Percentiles rank a stretch among this genome's conserved stretches.
Conservation (phyloP, 345 rosid genomes). For the Heritiera fomes region DNA sequence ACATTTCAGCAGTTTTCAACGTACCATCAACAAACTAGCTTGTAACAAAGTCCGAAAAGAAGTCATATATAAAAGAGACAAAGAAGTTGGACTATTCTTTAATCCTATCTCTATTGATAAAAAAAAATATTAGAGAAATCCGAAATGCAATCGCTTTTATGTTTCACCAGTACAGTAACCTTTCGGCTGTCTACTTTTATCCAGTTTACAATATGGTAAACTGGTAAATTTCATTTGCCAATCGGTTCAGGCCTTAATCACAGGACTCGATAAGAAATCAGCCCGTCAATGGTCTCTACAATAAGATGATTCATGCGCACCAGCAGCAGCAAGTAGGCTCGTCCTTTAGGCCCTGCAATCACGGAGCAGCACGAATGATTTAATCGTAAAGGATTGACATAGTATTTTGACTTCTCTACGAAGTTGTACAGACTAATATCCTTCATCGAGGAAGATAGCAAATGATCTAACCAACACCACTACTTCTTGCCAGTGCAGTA, state of each 20-base stretch:
- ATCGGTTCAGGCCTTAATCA: not conserved
- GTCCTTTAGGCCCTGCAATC: slow-evolving; percentile 60
- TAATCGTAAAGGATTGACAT: not conserved
- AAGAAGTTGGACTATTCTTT: not conserved
- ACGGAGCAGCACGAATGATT: not conserved
- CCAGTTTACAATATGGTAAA: not conserved
- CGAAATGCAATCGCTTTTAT: too few species aligned
- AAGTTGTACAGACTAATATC: too few species aligned
- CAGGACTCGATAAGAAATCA: slow-evolving; percentile 52
- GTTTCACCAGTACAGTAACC: too few species aligned
- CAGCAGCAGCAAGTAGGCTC: slow-evolving; percentile 60
- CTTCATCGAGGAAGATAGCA: not conserved
- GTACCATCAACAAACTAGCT: too few species aligned
- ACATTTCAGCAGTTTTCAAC: too few species aligned
- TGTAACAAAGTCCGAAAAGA: too few species aligned
- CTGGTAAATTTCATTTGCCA: not conserved
- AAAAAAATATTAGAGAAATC: not conserved
- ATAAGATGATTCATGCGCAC: slow-evolving; percentile 62
- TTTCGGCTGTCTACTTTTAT: too few species aligned
- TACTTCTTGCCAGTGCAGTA: not conserved
- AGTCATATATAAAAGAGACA: too few species aligned
- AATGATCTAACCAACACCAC: not conserved
- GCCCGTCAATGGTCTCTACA: slow-evolving; percentile 61
- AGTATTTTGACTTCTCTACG: not conserved
- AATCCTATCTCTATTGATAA: too few species aligned